Evolutionary conservation across 2,329 filamentous ascomycete species (phyloP).

Genomic region (Penicillium sp.): DNA sequence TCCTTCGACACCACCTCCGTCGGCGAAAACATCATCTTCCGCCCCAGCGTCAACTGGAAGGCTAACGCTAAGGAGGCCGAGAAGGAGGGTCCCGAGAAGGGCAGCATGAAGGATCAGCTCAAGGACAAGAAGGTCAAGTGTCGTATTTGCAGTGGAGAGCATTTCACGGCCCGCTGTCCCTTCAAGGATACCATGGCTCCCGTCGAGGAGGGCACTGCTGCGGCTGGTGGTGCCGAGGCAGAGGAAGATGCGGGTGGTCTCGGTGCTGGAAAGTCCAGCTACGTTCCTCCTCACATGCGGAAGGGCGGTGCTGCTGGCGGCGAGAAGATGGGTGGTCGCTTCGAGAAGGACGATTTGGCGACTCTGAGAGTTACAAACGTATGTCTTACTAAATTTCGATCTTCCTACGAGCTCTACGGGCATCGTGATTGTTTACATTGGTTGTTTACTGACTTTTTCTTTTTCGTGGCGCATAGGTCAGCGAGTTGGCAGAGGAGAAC

Average conservation of each 20-base stretch:
- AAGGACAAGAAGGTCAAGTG: slow-evolving; percentile 99
- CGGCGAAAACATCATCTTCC: slow-evolving; percentile 97
- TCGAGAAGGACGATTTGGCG: slow-evolving; percentile 92
- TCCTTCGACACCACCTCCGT: slow-evolving; percentile 87
- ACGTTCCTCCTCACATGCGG: slow-evolving; percentile 90
- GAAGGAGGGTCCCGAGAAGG: slow-evolving; percentile 54
- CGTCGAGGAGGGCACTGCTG: slow-evolving; percentile 46
- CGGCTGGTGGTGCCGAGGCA: slow-evolving; percentile 48
- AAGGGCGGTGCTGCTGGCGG: slow-evolving; percentile 61
- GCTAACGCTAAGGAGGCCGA: slow-evolving; percentile 74
- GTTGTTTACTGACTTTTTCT: slow-evolving; percentile 9
- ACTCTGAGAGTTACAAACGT: slow-evolving; percentile 98
- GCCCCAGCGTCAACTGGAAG: slow-evolving; percentile 91
- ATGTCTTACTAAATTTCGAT: slow-evolving; percentile 43
- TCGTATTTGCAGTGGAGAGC: slow-evolving; percentile 96
- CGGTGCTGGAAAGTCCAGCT: slow-evolving; percentile 72
- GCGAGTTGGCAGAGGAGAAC: slow-evolving; percentile 93
- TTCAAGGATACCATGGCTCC: slow-evolving; percentile 99
- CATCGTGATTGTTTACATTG: neutral
- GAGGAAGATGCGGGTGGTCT: slow-evolving; percentile 55
- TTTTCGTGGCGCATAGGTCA: slow-evolving; percentile 60
- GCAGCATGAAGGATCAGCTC: slow-evolving; percentile 65
- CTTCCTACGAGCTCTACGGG: neutral
- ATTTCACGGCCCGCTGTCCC: slow-evolving; percentile 98
- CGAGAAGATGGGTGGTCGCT: slow-evolving; percentile 90